Conservation (phyloP, 176 grass and related monocot species). For the Ananas comosus region DNA sequence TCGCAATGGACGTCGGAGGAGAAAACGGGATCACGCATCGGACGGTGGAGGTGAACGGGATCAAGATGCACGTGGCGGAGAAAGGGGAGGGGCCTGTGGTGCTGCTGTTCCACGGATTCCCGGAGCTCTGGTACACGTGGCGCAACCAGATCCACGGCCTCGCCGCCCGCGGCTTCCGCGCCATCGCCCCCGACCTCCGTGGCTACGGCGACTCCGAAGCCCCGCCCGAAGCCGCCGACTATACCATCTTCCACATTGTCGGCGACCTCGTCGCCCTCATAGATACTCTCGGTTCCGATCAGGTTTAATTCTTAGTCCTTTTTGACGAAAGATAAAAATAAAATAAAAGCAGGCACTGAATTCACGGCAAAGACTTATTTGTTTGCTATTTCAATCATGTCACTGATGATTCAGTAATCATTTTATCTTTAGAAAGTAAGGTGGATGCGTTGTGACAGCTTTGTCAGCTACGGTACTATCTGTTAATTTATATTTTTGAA, state of each 20-base stretch:
- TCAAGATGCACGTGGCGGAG: constrained; percentile 35
- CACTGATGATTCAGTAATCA: no score
- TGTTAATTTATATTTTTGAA: no score
- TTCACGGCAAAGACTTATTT: no score
- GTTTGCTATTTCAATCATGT: no score
- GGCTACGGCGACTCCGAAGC: constrained; percentile 31
- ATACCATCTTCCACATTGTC: not conserved
- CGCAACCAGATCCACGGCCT: constrained; percentile 39
- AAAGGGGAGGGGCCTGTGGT: constrained; percentile 14
- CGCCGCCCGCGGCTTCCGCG: constrained; percentile 26
- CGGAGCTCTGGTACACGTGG: constrained; percentile 47
- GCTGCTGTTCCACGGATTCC: constrained; percentile 45
- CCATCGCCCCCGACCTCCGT: constrained; percentile 5
- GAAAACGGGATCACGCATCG: constrained; percentile 26
- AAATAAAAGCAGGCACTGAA: no score
- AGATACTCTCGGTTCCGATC: not conserved
- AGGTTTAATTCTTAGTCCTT: not conserved
- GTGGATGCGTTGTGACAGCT: no score
- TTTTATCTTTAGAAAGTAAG: no score
- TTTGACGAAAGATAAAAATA: no score
- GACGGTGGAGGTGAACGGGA: constrained; percentile 28
- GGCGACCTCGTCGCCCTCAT: constrained; percentile 2
- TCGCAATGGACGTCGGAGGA: constrained; percentile 5
- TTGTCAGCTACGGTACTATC: no score
- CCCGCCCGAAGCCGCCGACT: not conserved